A percentile compares a stretch with the other conserved stretches of the same genome.
phyloP scores from a whole-genome alignment of 208 protist species.

The Leishmania gerbilli region DNA sequence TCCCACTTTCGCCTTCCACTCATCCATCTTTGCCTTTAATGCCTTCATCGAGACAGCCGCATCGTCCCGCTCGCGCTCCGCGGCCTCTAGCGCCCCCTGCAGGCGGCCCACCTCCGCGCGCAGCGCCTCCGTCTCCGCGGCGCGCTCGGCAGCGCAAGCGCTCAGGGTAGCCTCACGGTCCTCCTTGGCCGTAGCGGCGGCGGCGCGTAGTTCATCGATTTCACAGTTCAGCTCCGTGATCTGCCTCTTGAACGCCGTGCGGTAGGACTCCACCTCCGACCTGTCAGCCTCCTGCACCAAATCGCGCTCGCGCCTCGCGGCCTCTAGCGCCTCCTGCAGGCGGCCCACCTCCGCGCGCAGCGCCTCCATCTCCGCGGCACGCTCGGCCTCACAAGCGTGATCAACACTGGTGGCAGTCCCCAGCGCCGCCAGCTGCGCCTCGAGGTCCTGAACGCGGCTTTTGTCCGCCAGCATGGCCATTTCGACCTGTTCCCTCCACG shows the following conservation, averaged over 20 bases:
- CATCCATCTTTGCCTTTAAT: background rate
- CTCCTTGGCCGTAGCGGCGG: background rate
- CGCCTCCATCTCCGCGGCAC: slow-evolving; percentile 3
- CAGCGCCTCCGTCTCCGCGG: slow-evolving; percentile 18
- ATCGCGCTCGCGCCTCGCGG: slow-evolving; percentile 18
- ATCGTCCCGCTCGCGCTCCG: slow-evolving; percentile 15
- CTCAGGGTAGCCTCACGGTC: slow-evolving; percentile 3
- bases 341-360: slow-evolving; percentile 32
- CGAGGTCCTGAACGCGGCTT: slow-evolving; percentile 33
- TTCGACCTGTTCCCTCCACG: slow-evolving; percentile 46
- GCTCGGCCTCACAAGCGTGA: background rate
- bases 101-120: slow-evolving; percentile 32
- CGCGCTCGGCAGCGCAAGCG: background rate
- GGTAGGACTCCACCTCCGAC: slow-evolving; percentile 10
- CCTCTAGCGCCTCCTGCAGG: slow-evolving; percentile 24
- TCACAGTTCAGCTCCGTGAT: slow-evolving; percentile 18
- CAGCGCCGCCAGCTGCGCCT: slow-evolving; percentile 16
- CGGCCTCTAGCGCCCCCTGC: slow-evolving; percentile 10
- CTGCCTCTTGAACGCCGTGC: too few relatives aligned
- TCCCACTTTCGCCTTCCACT: background rate
- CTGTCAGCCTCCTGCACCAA: background rate
- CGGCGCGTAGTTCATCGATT: slow-evolving; percentile 5
- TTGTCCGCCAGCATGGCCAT: slow-evolving; percentile 31
- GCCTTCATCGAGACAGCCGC: background rate
- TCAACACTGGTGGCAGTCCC: background rate